Base-by-base conservation (phyloP, 805 yeast genomes). In the Metschnikowia similis region DNA sequence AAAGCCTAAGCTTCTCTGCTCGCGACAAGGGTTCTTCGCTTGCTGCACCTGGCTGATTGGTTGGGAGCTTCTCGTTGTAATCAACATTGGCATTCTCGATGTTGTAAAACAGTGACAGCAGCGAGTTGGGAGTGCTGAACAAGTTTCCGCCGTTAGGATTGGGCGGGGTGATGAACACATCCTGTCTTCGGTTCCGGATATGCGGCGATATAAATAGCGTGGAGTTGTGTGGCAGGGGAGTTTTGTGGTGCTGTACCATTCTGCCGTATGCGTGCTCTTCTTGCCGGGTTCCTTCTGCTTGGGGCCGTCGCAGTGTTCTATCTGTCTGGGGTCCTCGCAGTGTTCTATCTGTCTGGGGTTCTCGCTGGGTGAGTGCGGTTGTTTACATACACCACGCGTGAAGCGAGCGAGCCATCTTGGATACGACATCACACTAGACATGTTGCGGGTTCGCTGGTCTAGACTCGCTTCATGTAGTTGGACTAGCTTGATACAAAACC, bases 1-100 rank as follows among this genome's bases (percentile, higher is more conserved):
- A 94, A 29, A 88, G 72, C 41, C 98, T 70, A 34, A 94, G 75
- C 57, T 84, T 83, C 55, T 92, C 97, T 0, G 91, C 94, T 50
- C 87, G 94, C 0, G 96, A 79, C 37, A 81, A 61, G 6, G 85
- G 85, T 46, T 72, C 74, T 6, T 53, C 58, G 29, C 30, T 45
- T 13, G 21, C 41, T 34, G 37, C 41, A 2, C 37, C 43, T 4
- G 39, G 47, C 8, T 41, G 36, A 8, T 26, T 30, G 5, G 16
- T 45, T 11, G 40, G 40, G 17, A 54, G 50, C 8, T 46, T 34
- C 8, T 47, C 52, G 11, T 47, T 42, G 28, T 49, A 41, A 30
- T 56, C 49, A 8, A 51, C 58, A 9, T 54, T 52, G 43, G 52
- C 46, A 42, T 54, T 52, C 28, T 64, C 71, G 28, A 62, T 50